These are phyloP conservation scores for Trametes cingulata DNA, from an alignment of 768 basidiomycete genomes.

Conservation along the genomic window DNA sequence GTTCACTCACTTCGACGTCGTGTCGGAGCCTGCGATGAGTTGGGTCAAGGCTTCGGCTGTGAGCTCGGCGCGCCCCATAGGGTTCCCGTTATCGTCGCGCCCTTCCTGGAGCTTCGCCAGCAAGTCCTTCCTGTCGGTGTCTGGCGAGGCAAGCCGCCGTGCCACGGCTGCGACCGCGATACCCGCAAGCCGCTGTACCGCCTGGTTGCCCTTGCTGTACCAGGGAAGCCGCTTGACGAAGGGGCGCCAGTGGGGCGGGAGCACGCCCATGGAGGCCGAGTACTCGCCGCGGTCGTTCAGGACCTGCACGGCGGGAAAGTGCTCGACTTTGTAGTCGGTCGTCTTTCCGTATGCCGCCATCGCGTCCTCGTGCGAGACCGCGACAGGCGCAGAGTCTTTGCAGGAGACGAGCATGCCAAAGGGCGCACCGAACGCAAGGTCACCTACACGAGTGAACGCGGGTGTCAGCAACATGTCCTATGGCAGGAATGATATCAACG, in stretches of 20 bases:
- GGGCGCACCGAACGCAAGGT: conserved; percentile 83
- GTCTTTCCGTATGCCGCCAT: conserved; percentile 57
- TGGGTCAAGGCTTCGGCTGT: conserved; percentile 88
- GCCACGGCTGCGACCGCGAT: conserved; percentile 66
- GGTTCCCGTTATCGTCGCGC: conserved; percentile 77
- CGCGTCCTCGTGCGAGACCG: conserved; percentile 53
- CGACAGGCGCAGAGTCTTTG: conserved; percentile 71
- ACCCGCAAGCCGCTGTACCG: conserved; percentile 74
- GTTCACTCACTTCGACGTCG: conserved; percentile 79
- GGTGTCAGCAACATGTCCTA: conserved; percentile 19
- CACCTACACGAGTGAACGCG: conserved; percentile 50
- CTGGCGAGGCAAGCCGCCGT: conserved; percentile 65
- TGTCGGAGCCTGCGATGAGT: conserved; percentile 88
- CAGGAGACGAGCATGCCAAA: conserved; percentile 85
- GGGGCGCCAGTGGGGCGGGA: conserved; percentile 73
- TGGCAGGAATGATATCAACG: not conserved
- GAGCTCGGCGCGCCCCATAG: conserved; percentile 78
- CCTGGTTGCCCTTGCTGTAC: conserved; percentile 66
- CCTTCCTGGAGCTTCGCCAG: conserved; percentile 79
- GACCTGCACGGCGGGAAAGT: conserved; percentile 82
- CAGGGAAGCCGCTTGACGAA: conserved; percentile 67
- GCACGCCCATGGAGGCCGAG: conserved; percentile 78
- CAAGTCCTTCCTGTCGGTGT: conserved; percentile 72
- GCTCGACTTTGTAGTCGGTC: conserved; percentile 42
- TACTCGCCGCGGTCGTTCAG: conserved; percentile 88